A percentile compares a stretch with the other conserved stretches of the same genome.
Evolutionary conservation across 768 basidiomycete genomes (phyloP).

Genomic region (Megacollybia marginata): DNA sequence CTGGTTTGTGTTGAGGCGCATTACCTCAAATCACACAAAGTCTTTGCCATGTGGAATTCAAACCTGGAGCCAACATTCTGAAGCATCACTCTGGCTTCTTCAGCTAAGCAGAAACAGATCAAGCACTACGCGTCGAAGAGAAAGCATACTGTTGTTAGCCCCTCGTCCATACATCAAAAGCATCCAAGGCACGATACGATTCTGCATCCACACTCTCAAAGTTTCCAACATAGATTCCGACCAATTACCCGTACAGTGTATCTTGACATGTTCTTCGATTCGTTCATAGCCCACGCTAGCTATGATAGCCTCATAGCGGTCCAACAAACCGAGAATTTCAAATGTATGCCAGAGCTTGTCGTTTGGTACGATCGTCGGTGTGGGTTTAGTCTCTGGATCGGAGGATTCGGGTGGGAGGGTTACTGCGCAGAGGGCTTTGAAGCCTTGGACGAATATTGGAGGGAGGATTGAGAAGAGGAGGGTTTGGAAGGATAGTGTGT

Average conservation of each 20-base stretch:
- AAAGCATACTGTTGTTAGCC: conserved; percentile 43
- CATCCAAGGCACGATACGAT: conserved; percentile 82
- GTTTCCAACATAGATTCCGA: conserved; percentile 51
- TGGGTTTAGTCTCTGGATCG: conserved; percentile 11
- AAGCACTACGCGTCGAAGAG: conserved; percentile 2
- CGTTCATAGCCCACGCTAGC: conserved; percentile 80
- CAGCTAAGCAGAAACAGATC: conserved; percentile 34
- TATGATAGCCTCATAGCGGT: conserved; percentile 79
- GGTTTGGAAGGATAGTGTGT: conserved; percentile 66
- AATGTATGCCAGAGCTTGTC: conserved; percentile 49
- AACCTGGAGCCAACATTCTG: conserved; percentile 76
- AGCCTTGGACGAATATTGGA: conserved; percentile 54
- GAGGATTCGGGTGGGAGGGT: conserved; percentile 36
- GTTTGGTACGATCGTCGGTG: conserved; percentile 11
- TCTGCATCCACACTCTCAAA: conserved; percentile 71
- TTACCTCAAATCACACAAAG: conserved; percentile 78
- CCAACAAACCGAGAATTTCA: conserved; percentile 66
- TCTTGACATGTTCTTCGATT: conserved; percentile 68
- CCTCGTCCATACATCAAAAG: conserved; percentile 68
- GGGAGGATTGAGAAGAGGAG: conserved; percentile 69
- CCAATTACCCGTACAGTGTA: conserved; percentile 66
- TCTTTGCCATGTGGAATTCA: conserved; percentile 91
- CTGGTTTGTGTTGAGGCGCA: too few species aligned
- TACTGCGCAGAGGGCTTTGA: conserved; percentile 58
- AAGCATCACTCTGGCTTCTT: conserved; percentile 66